Evolutionary conservation across 164 flowering plant genomes (phyloP).

Genomic region (Stephania japonica): DNA sequence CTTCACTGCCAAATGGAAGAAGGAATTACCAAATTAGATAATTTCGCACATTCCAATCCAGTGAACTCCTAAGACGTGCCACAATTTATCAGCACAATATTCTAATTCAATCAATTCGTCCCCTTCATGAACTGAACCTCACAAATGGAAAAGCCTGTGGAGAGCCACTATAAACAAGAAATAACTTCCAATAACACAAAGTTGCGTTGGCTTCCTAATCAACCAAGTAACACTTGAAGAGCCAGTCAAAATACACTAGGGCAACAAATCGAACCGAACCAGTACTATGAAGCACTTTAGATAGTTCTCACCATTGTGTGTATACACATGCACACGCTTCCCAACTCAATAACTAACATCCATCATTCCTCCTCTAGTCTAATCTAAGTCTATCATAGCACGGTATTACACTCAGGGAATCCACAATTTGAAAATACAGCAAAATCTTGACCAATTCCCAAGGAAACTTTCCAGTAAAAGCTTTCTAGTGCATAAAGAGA

Average conservation of each 20-base stretch:
- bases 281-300: not conserved
- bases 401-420: not conserved
- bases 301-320: too few species aligned
- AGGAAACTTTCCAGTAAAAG: slow-evolving; percentile 2
- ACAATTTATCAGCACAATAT: slow-evolving; percentile 4
- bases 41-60: not conserved
- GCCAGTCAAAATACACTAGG: not conserved
- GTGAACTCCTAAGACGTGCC: not conserved
- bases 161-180: not conserved
- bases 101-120: not conserved
- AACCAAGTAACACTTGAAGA: not conserved
- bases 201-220: not conserved
- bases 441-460: slow-evolving; percentile 1
- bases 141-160: not conserved
- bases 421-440: not conserved
- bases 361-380: not conserved
- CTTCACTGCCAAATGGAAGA: slow-evolving; percentile 8
- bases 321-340: not conserved
- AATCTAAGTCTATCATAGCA: not conserved
- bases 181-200: not conserved
- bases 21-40: slow-evolving; percentile 1
- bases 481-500: not conserved
- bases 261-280: not conserved
- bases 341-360: slow-evolving; percentile 5
- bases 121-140: not conserved